phyloP scores from a whole-genome alignment of 2,329 filamentous ascomycete genomes.

The Bipolaris sorokiniana region DNA sequence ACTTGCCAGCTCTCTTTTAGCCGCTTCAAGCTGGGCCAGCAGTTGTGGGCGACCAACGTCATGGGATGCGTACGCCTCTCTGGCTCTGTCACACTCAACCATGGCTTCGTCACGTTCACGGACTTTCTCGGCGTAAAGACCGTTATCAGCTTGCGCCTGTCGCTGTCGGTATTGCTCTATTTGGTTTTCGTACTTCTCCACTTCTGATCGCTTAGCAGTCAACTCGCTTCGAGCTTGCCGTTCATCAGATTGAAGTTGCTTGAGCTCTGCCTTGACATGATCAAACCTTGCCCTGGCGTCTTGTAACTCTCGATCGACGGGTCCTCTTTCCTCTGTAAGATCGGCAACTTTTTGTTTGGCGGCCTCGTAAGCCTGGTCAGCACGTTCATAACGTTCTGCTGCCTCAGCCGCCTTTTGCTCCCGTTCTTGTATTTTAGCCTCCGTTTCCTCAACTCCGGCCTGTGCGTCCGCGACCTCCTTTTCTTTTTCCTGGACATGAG shows the following conservation, averaged over 20 bases:
- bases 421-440: conserved; percentile 57
- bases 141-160: conserved; percentile 69
- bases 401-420: conserved; percentile 55
- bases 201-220: conserved; percentile 56
- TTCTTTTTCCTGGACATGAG: conserved; percentile 81
- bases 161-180: conserved; percentile 64
- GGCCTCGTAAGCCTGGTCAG: conserved; percentile 49
- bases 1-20: conserved; percentile 27
- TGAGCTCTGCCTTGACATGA: conserved; percentile 60
- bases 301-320: conserved; percentile 56
- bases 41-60: conserved; percentile 44
- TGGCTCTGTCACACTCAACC: conserved; percentile 55
- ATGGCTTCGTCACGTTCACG: conserved; percentile 66
- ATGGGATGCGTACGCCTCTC: conserved; percentile 52
- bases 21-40: conserved; percentile 44
- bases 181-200: conserved; percentile 52
- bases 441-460: conserved; percentile 38
- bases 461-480: conserved; percentile 42
- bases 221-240: conserved; percentile 67
- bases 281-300: conserved; percentile 61
- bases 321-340: conserved; percentile 47
- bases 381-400: conserved; percentile 52
- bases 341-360: conserved; percentile 45
- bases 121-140: conserved; percentile 67
- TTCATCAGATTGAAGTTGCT: conserved; percentile 63